Conservation (phyloP, 2,329 filamentous ascomycete genomes). For the Phoma herbarum region DNA sequence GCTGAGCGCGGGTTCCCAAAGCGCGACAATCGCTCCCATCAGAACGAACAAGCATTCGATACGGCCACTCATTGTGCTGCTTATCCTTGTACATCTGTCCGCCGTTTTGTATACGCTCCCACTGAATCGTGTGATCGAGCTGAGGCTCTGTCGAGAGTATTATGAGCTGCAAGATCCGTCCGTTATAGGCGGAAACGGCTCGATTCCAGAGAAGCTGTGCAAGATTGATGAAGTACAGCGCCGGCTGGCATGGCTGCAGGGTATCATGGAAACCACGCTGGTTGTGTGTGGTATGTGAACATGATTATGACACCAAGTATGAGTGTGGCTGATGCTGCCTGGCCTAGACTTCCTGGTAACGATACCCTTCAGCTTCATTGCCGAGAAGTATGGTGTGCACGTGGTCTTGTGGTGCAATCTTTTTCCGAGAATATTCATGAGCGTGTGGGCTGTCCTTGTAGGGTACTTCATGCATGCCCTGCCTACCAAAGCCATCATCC, state of each 20-base stretch:
- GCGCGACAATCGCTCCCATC: conserved; percentile 12
- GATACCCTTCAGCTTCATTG: conserved; percentile 48
- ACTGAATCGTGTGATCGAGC: conserved; percentile 49
- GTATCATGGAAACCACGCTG: conserved; percentile 52
- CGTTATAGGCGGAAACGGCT: conserved; percentile 47
- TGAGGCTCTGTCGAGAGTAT: conserved; percentile 58
- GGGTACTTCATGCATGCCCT: conserved; percentile 39
- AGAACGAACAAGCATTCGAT: conserved; percentile 25
- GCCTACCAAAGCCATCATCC: conserved; percentile 44
- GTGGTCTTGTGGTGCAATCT: conserved; percentile 46
- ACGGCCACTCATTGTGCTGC: conserved; percentile 42
- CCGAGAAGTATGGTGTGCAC: conserved; percentile 41
- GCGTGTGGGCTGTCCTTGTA: conserved; percentile 44
- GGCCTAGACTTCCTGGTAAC: conserved; percentile 46
- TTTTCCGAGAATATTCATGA: conserved; percentile 42
- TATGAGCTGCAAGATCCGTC: conserved; percentile 56
- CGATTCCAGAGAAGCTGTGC: conserved; percentile 62
- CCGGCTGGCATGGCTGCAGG: conserved; percentile 62
- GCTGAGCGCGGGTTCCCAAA: conserved; percentile 4
- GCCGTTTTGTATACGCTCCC: conserved; percentile 49
- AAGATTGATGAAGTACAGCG: conserved; percentile 63
- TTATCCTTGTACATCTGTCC: conserved; percentile 47
- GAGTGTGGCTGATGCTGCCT: conserved; percentile 21
- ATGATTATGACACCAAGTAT: neutral
- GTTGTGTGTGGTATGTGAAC: conserved; percentile 46